Conservation (phyloP, 148 eudicot species). For the Cornus controversa region DNA sequence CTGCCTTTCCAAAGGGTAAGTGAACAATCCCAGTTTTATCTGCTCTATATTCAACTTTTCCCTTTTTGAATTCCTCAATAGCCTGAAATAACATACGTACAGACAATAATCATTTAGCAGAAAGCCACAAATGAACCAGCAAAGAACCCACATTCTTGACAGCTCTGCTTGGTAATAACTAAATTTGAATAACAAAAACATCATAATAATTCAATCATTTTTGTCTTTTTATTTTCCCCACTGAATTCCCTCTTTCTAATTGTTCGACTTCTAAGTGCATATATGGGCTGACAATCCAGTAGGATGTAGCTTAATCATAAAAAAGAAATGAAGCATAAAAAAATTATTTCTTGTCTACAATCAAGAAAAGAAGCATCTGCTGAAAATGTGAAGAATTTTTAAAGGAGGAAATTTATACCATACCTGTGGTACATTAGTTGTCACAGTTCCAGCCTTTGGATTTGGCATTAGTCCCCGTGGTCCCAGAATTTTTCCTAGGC, state of each 20-base stretch:
- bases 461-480: slow-evolving; percentile 99
- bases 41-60: slow-evolving; percentile 94
- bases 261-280: neutral
- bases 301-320: neutral
- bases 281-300: neutral
- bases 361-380: too few relatives aligned
- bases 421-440: slow-evolving; percentile 93
- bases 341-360: too few relatives aligned
- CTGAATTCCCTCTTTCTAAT: neutral
- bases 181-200: too few relatives aligned
- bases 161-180: neutral
- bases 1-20: slow-evolving; percentile 85
- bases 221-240: neutral
- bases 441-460: slow-evolving; percentile 97
- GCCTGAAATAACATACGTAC: slow-evolving; percentile 53
- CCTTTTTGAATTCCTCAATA: slow-evolving; percentile 89
- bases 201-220: too few relatives aligned
- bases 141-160: neutral
- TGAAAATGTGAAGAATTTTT: too few relatives aligned
- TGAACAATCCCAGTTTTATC: slow-evolving; percentile 98
- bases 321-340: too few relatives aligned
- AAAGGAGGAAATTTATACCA: neutral
- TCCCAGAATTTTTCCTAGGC: slow-evolving; percentile 85
- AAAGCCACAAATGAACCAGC: neutral
- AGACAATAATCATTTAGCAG: neutral